These are phyloP conservation scores for Coprinopsis strossmayeri DNA, from an alignment of 768 basidiomycete genomes.

Conservation along the genomic window DNA sequence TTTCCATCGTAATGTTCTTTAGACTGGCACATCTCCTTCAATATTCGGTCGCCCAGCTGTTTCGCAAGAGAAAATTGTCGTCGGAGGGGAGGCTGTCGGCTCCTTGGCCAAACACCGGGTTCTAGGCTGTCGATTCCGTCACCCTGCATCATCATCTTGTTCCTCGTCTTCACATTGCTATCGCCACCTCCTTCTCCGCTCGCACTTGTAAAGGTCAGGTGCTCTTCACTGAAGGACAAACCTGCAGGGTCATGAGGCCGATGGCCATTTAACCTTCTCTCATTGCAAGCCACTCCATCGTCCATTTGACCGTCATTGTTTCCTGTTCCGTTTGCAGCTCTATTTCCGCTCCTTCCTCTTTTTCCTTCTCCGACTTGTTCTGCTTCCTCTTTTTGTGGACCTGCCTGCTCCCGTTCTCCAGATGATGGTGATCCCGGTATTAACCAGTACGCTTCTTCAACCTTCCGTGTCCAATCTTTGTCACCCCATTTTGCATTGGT, in stretches of 20 bases:
- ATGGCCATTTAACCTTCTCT: neutral
- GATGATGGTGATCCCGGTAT: constrained; percentile 2
- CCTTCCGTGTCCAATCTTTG: constrained; percentile 73
- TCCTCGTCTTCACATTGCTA: constrained; percentile 2
- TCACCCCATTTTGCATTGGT: constrained; percentile 71
- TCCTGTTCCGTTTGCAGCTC: neutral
- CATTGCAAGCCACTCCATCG: neutral
- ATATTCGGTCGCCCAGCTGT: constrained; percentile 15
- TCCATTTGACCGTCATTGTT: neutral
- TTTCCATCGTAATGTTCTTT: constrained; percentile 34
- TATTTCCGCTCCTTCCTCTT: neutral
- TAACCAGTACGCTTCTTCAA: constrained; percentile 81
- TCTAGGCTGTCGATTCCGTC: constrained; percentile 1
- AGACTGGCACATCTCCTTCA: constrained; percentile 22
- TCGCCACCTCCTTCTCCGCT: constrained; percentile 1
- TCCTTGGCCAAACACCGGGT: neutral
- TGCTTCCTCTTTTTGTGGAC: neutral
- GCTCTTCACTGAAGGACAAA: neutral
- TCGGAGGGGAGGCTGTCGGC: neutral
- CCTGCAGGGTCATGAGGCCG: neutral
- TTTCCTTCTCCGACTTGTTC: neutral
- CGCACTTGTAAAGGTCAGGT: neutral
- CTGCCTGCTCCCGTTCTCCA: neutral
- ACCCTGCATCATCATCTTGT: neutral
- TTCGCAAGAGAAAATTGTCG: constrained; percentile 21